Percentiles rank a stretch among this genome's conserved stretches.
These are phyloP conservation scores for Alternaria brassicicola DNA, from an alignment of 2,329 filamentous ascomycete species.

Conservation along the genomic window DNA sequence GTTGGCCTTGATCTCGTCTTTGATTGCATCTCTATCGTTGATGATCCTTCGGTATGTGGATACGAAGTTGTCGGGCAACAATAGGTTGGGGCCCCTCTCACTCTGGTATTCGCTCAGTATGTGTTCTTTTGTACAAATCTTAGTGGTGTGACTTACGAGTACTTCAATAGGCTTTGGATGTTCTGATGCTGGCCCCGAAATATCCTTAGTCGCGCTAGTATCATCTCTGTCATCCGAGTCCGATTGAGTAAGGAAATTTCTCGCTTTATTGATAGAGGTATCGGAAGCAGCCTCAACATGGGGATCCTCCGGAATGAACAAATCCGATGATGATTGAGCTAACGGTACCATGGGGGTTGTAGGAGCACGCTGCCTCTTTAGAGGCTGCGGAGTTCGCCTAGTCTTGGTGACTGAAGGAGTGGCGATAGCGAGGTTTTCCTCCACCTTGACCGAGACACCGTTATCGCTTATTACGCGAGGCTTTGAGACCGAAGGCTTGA, in stretches of 20 bases:
- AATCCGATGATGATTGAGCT: background rate
- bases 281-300: background rate
- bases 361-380: background rate
- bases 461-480: background rate
- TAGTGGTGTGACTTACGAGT: background rate
- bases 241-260: background rate
- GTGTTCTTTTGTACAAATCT: accelerated
- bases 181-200: background rate
- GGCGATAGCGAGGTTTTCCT: background rate
- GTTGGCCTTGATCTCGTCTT: background rate
- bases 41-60: background rate
- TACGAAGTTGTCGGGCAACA: background rate
- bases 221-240: background rate
- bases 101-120: background rate
- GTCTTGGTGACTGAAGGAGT: background rate
- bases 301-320: background rate
- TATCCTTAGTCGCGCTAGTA: background rate
- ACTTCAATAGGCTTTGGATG: background rate
- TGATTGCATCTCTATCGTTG: background rate
- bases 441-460: background rate
- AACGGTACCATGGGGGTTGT: background rate
- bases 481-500: background rate
- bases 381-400: background rate
- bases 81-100: background rate
- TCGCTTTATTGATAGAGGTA: background rate